Conservation (phyloP, 1,284 basidiomycete genomes). For the Sutorius eximius region DNA sequence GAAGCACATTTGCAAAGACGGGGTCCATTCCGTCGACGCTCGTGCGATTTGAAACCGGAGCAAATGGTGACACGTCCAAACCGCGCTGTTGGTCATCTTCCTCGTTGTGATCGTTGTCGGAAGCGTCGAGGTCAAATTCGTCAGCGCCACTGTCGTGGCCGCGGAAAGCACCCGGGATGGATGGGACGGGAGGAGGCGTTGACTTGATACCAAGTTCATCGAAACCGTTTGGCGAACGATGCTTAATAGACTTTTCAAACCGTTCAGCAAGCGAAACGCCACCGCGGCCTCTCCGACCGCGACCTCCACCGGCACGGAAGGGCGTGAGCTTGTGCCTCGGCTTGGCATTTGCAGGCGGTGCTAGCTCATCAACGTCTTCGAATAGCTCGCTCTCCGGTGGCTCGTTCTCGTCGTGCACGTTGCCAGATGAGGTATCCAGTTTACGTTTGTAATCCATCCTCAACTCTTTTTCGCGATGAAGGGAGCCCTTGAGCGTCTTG, state of each 20-base stretch:
- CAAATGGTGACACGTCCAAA: conserved; percentile 40
- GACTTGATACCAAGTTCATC: conserved; percentile 41
- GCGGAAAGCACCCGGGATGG: conserved; percentile 46
- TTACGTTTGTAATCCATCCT: conserved; percentile 63
- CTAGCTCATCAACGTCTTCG: conserved; percentile 41
- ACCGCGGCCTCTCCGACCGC: conserved; percentile 48
- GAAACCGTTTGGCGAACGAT: conserved; percentile 50
- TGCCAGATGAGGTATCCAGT: conserved; percentile 42
- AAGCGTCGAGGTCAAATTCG: conserved; percentile 28
- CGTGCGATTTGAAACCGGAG: conserved; percentile 51
- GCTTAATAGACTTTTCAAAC: conserved; percentile 56
- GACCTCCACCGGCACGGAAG: conserved; percentile 36
- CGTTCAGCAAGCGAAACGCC: conserved; percentile 61
- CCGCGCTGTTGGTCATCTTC: conserved; percentile 38
- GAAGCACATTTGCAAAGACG: conserved; percentile 73
- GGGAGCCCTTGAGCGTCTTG: conserved; percentile 71
- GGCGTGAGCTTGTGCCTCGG: conserved; percentile 35
- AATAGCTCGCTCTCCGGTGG: conserved; percentile 44
- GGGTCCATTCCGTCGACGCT: conserved; percentile 86
- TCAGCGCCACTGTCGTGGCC: conserved; percentile 39
- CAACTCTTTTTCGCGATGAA: conserved; percentile 79
- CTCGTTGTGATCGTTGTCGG: conserved; percentile 41
- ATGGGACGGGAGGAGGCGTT: conserved; percentile 49
- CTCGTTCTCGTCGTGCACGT: conserved; percentile 44
- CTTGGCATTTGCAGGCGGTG: conserved; percentile 34